phyloP scores from a whole-genome alignment of 148 eudicot genomes.

The Persicaria tinctoria region DNA sequence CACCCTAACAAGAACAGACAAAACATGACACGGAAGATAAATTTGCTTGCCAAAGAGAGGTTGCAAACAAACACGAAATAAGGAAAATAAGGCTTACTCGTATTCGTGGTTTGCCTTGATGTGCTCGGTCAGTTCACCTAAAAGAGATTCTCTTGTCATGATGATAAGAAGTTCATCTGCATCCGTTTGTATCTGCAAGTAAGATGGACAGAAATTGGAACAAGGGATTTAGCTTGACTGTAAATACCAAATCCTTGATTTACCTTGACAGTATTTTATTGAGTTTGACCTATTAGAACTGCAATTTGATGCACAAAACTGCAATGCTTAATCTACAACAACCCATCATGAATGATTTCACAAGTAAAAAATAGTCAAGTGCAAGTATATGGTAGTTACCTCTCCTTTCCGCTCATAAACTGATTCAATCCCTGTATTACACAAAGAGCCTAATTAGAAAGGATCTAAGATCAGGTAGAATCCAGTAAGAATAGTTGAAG shows the following conservation, averaged over 20 bases:
- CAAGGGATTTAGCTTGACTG: neutral
- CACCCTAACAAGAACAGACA: slow-evolving; percentile 31
- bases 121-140: slow-evolving; percentile 79
- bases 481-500: neutral
- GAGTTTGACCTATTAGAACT: neutral
- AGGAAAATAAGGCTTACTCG: slow-evolving; percentile 54
- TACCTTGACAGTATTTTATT: neutral
- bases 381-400: slow-evolving; percentile 33
- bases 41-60: neutral
- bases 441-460: neutral
- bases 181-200: slow-evolving; percentile 81
- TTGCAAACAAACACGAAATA: neutral
- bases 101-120: slow-evolving; percentile 95
- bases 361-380: neutral
- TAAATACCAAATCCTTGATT: neutral
- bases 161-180: slow-evolving; percentile 91
- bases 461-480: neutral
- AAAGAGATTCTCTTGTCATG: slow-evolving; percentile 90
- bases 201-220: neutral
- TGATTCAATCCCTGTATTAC: slow-evolving; percentile 72
- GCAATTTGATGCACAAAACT: neutral
- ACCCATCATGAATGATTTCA: neutral
- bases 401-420: slow-evolving; percentile 88
- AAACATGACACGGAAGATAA: neutral
- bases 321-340: neutral